Conservation (phyloP, 75 land plant species). For the Chamaecyparis obtusa region DNA sequence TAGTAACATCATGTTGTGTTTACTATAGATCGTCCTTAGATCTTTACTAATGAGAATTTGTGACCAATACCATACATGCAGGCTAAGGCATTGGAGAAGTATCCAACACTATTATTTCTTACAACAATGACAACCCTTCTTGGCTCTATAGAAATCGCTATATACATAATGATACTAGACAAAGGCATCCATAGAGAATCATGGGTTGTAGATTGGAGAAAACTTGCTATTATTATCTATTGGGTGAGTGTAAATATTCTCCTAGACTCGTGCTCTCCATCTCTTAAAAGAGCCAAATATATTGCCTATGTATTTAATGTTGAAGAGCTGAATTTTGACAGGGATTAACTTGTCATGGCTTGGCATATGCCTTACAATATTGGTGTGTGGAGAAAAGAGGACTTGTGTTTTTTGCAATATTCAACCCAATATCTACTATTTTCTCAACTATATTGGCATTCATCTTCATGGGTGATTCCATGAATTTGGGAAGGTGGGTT, state of each 20-base stretch:
- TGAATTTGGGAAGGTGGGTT: constrained; percentile 1
- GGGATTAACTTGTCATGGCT: too few relatives aligned
- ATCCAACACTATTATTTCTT: background rate
- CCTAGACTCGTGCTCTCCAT: too few relatives aligned
- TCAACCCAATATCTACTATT: background rate
- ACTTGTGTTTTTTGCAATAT: constrained; percentile 4
- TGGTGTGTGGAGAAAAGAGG: constrained; percentile 1
- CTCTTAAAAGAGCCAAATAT: too few relatives aligned
- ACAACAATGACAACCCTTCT: background rate
- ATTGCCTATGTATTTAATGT: too few relatives aligned
- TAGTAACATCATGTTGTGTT: too few relatives aligned
- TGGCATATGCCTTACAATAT: too few relatives aligned
- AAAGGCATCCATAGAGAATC: background rate
- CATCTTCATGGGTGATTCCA: background rate
- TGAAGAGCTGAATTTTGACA: too few relatives aligned
- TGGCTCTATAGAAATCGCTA: constrained; percentile 1
- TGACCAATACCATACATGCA: too few relatives aligned
- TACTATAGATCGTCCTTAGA: too few relatives aligned
- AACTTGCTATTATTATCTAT: background rate
- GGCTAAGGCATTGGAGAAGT: background rate
- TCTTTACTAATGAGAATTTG: too few relatives aligned
- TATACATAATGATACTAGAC: background rate
- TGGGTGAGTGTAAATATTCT: too few relatives aligned
- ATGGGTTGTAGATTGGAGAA: background rate
- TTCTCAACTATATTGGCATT: background rate